These are phyloP conservation scores for Artomyces pyxidatus DNA, from an alignment of 768 basidiomycete species.

Conservation along the genomic window DNA sequence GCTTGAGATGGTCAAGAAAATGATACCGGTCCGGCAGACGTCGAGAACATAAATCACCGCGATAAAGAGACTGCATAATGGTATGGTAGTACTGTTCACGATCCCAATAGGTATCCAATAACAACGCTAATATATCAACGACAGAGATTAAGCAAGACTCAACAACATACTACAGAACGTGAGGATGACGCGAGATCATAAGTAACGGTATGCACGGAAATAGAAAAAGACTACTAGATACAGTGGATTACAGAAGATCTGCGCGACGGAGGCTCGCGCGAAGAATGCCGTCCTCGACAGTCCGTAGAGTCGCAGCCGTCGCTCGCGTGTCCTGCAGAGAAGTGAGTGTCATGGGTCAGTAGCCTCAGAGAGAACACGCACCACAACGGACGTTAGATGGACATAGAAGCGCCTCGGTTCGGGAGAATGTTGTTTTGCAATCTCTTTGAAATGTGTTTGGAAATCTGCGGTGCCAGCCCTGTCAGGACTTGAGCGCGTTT, in stretches of 20 bases:
- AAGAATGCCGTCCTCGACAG: conserved; percentile 68
- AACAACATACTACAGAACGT: not conserved
- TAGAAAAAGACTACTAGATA: not conserved
- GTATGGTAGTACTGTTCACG: too few species aligned
- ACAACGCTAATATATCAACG: too few species aligned
- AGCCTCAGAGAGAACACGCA: conserved; percentile 29
- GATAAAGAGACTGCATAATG: too few species aligned
- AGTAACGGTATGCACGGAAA: not conserved
- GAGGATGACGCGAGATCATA: not conserved
- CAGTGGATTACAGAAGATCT: conserved; percentile 45
- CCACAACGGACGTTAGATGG: conserved; percentile 72
- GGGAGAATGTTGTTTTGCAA: conserved; percentile 53
- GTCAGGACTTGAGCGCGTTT: not conserved
- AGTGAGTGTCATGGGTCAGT: conserved; percentile 8
- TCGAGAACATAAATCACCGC: too few species aligned
- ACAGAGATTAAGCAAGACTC: not conserved
- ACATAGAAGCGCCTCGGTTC: conserved; percentile 59
- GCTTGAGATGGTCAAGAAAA: too few species aligned
- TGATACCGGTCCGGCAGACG: too few species aligned
- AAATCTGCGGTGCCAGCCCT: conserved; percentile 44
- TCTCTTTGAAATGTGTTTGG: conserved; percentile 73
- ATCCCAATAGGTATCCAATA: too few species aligned
- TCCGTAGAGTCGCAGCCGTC: conserved; percentile 55
- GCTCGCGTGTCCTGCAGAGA: conserved; percentile 57
- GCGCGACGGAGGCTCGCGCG: conserved; percentile 62